Conservation (phyloP, 495 filamentous ascomycete genomes). For the Evernia prunastri region DNA sequence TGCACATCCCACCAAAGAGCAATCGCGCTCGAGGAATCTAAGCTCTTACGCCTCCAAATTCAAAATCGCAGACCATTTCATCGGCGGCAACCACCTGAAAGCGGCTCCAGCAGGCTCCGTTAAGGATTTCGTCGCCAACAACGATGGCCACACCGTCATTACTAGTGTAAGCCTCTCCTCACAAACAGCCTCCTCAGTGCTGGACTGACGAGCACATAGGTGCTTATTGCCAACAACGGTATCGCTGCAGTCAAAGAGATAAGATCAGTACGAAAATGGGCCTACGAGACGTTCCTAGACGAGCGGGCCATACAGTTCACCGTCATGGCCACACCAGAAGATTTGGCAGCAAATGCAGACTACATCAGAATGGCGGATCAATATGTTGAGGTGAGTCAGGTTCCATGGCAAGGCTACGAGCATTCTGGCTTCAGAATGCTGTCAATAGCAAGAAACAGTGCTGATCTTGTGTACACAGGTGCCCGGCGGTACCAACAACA, state of each 20-base stretch:
- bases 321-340: conserved; percentile 99
- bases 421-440: not conserved
- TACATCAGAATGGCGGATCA: conserved; percentile 99
- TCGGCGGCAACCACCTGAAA: conserved; percentile 82
- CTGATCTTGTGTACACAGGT: conserved; percentile 38
- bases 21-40: conserved; percentile 27
- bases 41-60: conserved; percentile 66
- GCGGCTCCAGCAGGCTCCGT: conserved; percentile 72
- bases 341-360: conserved; percentile 94
- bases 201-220: conserved; percentile 46
- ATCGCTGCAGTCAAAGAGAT: conserved; percentile 99
- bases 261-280: conserved; percentile 97
- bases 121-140: conserved; percentile 85
- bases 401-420: not conserved
- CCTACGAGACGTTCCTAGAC: conserved; percentile 98
- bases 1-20: conserved; percentile 40
- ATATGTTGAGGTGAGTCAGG: conserved; percentile 77
- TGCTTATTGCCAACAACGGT: conserved; percentile 99
- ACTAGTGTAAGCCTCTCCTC: conserved; percentile 64
- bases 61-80: conserved; percentile 84
- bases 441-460: not conserved
- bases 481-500: conserved; percentile 99
- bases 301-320: conserved; percentile 98
- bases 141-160: conserved; percentile 96
- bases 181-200: not conserved